Percentiles rank a stretch among this genome's conserved stretches.
Evolutionary conservation across 202 grass and related monocot genomes (phyloP).

Genomic region (Schoenoplectus triqueter): DNA sequence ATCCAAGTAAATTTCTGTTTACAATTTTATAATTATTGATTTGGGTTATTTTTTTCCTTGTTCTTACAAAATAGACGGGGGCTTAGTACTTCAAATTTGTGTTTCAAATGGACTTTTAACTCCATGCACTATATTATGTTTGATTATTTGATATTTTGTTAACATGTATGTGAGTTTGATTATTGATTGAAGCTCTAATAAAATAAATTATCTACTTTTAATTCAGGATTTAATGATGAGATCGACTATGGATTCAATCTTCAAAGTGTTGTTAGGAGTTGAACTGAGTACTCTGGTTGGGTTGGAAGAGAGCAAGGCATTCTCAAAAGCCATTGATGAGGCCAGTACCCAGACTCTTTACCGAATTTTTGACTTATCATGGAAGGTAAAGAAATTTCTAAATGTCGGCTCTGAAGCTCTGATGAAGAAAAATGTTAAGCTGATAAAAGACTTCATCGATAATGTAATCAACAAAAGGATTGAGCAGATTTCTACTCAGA

Average conservation of each 20-base stretch:
- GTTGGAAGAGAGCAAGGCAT: slow-evolving; percentile 47
- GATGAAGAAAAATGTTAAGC: slow-evolving; percentile 57
- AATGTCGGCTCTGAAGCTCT: slow-evolving; percentile 71
- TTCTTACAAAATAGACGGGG: neutral
- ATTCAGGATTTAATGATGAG: slow-evolving; percentile 60
- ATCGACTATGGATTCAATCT: slow-evolving; percentile 70
- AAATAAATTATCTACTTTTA: slow-evolving; percentile 5
- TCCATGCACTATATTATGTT: neutral
- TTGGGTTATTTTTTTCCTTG: neutral
- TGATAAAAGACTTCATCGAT: slow-evolving; percentile 67
- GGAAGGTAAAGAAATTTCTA: slow-evolving; percentile 57
- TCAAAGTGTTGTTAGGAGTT: slow-evolving; percentile 64
- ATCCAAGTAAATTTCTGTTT: slow-evolving; percentile 47
- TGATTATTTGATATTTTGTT: neutral
- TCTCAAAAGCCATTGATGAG: slow-evolving; percentile 62
- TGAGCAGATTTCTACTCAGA: slow-evolving; percentile 42
- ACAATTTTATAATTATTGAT: neutral
- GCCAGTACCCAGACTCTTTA: slow-evolving; percentile 61
- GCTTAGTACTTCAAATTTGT: neutral
- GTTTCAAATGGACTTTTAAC: neutral
- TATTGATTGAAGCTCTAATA: neutral
- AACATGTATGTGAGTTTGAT: neutral
- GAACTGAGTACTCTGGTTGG: slow-evolving; percentile 45
- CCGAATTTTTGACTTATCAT: slow-evolving; percentile 64
- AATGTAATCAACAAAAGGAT: slow-evolving; percentile 61